Evolutionary conservation across 2,329 filamentous ascomycete species (phyloP), one percentile per base, ranked within the genome.

Genomic region (Trematosphaeria pertusa): DNA sequence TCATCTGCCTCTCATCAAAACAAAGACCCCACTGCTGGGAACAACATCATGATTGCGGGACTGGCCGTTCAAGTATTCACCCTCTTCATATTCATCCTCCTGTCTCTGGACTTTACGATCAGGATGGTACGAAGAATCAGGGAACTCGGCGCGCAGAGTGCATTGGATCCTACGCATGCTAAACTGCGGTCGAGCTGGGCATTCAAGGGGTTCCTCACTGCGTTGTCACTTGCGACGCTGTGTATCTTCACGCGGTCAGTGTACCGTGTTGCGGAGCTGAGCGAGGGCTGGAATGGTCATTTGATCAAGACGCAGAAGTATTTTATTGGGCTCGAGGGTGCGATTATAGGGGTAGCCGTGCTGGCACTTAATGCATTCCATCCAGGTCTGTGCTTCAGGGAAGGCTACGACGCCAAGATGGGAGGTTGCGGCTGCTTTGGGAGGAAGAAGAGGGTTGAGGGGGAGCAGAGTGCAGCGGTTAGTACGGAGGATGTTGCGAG

Each of bases 231-330:
- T 2, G 78, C 84, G 2, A 85, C 84, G n/a, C 41, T 87, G 10
- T 80, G 78, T 56, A 84, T 89, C 59, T 81, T 88, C 51, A 81
- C 82, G 59, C 77, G 87, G 7, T 85, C 81, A 54, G 80, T 84
- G 32, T 89, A 84, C 69, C 80, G 87, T 43, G 81, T 87, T 17
- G 82, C 81, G 0, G 86, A 89, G 76, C 71, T 89, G 53, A 81
- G 79, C 52, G 75, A 81, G 41, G 87, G 87, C 1, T 90, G 84
- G 81, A 69, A 62, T 3, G 85, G 85, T 0, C 68, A 76, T 17
- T 67, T 89, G 57, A 86, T 86, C 64, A 58, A 60, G 37, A 71
- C 64, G 15, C 66, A 73, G 45, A 63, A 53, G 21, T 72, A 72
- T 41, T 73, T 73, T 26, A 69, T 73, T 43, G 71, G 69, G 9